Evolutionary conservation across 2,329 filamentous ascomycete genomes (phyloP).

Genomic region (Fusarium coicis): DNA sequence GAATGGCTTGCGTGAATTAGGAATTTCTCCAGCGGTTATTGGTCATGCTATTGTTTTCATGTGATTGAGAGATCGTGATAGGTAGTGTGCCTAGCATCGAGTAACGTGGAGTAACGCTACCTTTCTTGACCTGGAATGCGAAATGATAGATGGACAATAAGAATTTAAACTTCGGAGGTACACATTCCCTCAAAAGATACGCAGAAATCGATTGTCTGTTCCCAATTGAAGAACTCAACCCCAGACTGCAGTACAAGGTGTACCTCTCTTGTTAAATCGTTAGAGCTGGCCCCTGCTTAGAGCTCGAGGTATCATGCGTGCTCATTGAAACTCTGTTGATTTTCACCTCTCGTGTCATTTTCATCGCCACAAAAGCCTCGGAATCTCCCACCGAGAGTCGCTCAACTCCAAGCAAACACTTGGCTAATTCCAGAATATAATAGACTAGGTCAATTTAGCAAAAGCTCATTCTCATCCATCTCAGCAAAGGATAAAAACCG

Average conservation of each 20-base stretch:
- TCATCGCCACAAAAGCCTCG: not conserved
- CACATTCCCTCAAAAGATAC: not conserved
- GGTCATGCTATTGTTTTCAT: not conserved
- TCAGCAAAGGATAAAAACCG: constrained; percentile 22
- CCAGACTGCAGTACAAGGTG: constrained; percentile 1
- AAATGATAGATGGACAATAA: not conserved
- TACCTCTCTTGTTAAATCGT: constrained; percentile 3
- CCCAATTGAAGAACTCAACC: not conserved
- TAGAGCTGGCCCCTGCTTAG: constrained; percentile 16
- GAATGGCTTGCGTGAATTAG: not conserved
- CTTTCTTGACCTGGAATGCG: not conserved
- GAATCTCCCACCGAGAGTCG: not conserved
- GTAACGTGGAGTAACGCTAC: not conserved
- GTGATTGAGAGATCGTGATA: not conserved
- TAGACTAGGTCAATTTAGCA: constrained; percentile 1
- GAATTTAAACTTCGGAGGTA: not conserved
- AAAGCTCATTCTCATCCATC: not conserved
- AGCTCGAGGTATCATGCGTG: not conserved
- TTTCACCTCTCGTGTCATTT: not conserved
- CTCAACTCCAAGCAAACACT: not conserved
- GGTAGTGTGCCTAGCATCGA: not conserved
- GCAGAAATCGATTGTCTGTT: not conserved
- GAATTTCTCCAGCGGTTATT: not conserved
- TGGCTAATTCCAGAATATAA: constrained; percentile 11
- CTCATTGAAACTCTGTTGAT: constrained; percentile 4